Evolutionary conservation across 441 rosid genomes (phyloP).

Genomic region (Euphorbia schlechtendalii): DNA sequence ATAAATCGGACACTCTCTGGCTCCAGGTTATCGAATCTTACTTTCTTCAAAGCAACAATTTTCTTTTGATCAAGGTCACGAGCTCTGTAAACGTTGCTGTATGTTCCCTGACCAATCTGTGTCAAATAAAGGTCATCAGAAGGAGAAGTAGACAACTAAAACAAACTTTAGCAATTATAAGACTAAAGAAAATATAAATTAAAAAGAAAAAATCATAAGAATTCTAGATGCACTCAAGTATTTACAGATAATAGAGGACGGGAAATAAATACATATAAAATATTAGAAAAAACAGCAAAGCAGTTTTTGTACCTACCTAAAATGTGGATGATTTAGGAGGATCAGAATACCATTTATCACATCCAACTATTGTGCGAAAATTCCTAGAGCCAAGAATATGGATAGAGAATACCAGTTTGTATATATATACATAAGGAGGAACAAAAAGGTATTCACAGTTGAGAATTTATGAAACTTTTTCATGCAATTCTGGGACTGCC

Average conservation of each 20-base stretch:
- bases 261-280: neutral
- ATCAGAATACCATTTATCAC: neutral
- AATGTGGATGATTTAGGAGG: too few species aligned
- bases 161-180: slow-evolving; percentile 10
- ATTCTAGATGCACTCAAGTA: neutral
- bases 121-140: slow-evolving; percentile 20
- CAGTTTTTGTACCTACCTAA: neutral
- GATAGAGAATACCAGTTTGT: neutral
- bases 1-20: slow-evolving; percentile 97
- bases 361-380: too few species aligned
- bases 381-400: neutral
- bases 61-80: slow-evolving; percentile 87
- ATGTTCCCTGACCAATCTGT: slow-evolving; percentile 99
- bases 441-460: neutral
- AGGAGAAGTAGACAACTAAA: slow-evolving; percentile 10
- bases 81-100: slow-evolving; percentile 93
- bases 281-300: neutral
- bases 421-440: neutral
- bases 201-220: slow-evolving; percentile 4
- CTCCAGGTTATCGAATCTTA: slow-evolving; percentile 89
- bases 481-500: neutral
- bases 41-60: slow-evolving; percentile 83
- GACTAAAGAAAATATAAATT: slow-evolving; percentile 4
- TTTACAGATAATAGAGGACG: neutral
- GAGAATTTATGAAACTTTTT: neutral